Conservation (phyloP, 2,329 filamentous ascomycete genomes). For the Sporothrix curviconia region DNA sequence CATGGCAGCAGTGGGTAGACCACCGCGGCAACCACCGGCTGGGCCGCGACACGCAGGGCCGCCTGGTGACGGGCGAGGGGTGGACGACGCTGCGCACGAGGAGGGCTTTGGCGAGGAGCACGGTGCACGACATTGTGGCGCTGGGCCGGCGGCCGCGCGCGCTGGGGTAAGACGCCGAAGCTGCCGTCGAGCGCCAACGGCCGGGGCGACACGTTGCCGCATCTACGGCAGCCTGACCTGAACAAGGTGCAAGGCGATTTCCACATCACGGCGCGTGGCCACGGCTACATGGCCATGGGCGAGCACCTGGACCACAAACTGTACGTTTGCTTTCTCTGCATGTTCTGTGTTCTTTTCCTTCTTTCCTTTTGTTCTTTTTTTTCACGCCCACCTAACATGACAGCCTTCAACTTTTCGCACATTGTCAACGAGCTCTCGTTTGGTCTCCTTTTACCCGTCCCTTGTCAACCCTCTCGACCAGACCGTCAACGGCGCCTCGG, state of each 20-base stretch:
- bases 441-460: constrained; percentile 90
- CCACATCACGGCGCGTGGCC: constrained; percentile 89
- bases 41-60: constrained; percentile 48
- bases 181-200: constrained; percentile 49
- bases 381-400: too few relatives aligned
- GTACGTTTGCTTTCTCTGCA: constrained; percentile 49
- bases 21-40: constrained; percentile 58
- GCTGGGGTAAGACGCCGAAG: constrained; percentile 69
- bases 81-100: constrained; percentile 49
- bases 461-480: constrained; percentile 91
- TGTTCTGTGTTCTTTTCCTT: not conserved
- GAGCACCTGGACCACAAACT: constrained; percentile 77
- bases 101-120: constrained; percentile 74
- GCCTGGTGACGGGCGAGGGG: constrained; percentile 50
- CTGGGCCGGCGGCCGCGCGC: constrained; percentile 57
- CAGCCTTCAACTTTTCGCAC: constrained; percentile 96
- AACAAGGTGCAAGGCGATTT: constrained; percentile 99
- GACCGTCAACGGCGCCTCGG: constrained; percentile 68
- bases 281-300: constrained; percentile 82
- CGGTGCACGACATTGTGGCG: constrained; percentile 82
- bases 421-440: constrained; percentile 94
- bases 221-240: constrained; percentile 81
- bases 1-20: constrained; percentile 76
- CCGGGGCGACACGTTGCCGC: constrained; percentile 67
- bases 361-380: not conserved